Evolutionary conservation across 2,329 filamentous ascomycete species (phyloP), one percentile per base, ranked within the genome.

Genomic region (Fusarium vanettenii): DNA sequence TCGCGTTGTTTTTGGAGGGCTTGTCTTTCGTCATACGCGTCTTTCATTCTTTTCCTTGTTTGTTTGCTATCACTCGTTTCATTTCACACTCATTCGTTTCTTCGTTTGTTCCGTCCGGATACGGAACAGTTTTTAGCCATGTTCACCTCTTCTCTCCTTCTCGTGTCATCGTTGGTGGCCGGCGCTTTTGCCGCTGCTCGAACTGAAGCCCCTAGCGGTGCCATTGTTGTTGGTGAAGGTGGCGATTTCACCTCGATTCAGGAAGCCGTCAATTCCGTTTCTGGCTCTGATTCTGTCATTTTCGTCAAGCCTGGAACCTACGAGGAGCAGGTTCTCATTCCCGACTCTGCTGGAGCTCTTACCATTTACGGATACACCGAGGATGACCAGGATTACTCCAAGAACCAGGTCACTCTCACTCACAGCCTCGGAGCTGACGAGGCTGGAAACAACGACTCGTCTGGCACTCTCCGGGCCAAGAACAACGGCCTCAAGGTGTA

Each of bases 311-410:
- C 67, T 5, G 71, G 71, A 22, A 73, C 65, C 1, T 73, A 74
- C 82, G 83, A 82, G 25, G 89, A 91, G 79, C 90, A 91, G 75
- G 89, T 92, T 31, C 87, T 86, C 73, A 85, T 91, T 48, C 81
- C 85, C 11, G 77, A 80, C 2, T 84, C 87, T 57, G 83, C 82
- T 10, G 87, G 86, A 4, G 81, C 85, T n/a, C 81, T 91, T 29
- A 88, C 86, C 33, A 86, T 92, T 72, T 90, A 89, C 76, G 91
- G 91, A 27, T 88, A 89, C 77, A 92, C 91, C 1, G 80, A 82
- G 33, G 85, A 89, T 74, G 87, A 87, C 3, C 79, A 84, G 29
- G 81, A 83, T 33, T 92, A 92, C 80, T 72, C 82, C 4, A 81
- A 81, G 69, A 93, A 93, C 82, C 82, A 86, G 43, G 91, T 92